A percentile compares a stretch with the other conserved stretches of the same genome.
phyloP scores from a whole-genome alignment of 352 stramenopile species.

The Thalassiosira ordinaria region DNA sequence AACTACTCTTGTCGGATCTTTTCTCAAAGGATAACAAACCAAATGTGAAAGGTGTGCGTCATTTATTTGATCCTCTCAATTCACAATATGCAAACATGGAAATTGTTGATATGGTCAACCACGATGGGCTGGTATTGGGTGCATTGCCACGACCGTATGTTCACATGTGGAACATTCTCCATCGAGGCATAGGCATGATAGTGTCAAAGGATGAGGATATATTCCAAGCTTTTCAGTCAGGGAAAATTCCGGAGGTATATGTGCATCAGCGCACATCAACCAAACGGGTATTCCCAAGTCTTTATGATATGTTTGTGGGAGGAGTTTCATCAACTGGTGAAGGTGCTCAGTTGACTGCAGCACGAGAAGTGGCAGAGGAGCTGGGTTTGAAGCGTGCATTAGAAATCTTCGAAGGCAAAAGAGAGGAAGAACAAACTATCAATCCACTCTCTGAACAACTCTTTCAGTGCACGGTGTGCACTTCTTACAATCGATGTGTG shows the following conservation, averaged over 20 bases:
- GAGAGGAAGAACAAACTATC: background rate
- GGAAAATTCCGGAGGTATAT: conserved; percentile 71
- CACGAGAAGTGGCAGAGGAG: conserved; percentile 79
- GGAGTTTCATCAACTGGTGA: conserved; percentile 71
- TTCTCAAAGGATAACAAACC: no score
- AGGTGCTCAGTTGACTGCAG: conserved; percentile 58
- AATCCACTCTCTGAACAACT: conserved; percentile 51
- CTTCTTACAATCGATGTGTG: conserved; percentile 82
- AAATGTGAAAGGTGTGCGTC: conserved; percentile 8
- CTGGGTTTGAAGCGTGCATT: conserved; percentile 64
- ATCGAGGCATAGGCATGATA: conserved; percentile 79
- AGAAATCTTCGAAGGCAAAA: conserved; percentile 11
- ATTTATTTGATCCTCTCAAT: conserved; percentile 39
- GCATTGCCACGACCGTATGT: conserved; percentile 67
- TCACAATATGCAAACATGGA: conserved; percentile 38
- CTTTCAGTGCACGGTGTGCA: conserved; percentile 77
- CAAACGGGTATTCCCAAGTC: conserved; percentile 81
- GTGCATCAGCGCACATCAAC: conserved; percentile 64
- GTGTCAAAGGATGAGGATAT: conserved; percentile 53
- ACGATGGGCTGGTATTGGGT: conserved; percentile 56
- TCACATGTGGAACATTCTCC: conserved; percentile 76
- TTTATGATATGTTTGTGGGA: conserved; percentile 86
- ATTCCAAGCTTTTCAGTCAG: conserved; percentile 10
- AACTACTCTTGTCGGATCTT: no score
- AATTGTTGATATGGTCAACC: conserved; percentile 74